Evolutionary conservation across 2,329 filamentous ascomycete genomes (phyloP), one percentile per base, ranked within the genome.

Genomic region (Aspergillus eucalypticola): DNA sequence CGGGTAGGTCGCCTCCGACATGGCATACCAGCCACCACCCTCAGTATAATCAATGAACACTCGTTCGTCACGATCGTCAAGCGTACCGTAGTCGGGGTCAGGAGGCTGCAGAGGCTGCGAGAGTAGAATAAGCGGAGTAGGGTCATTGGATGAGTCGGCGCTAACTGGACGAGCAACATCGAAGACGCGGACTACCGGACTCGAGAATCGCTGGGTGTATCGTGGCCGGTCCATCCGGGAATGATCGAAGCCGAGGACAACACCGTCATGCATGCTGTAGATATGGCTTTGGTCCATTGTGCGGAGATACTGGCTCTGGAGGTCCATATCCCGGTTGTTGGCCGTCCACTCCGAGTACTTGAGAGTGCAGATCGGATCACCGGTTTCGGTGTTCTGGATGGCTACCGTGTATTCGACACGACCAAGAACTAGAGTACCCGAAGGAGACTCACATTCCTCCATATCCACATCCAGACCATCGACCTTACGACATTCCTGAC

Each of bases 291-390:
- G 88, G 73, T 98, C 93, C 72, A 93, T 88, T 0, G 92, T 92
- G 10, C 82, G 79, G 13, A 84, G 85, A 71, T 98, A 95, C 71
- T 98, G 92, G 53, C 86, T 86, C 69, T 92, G 88, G 6, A 99
- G 86, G 73, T 99, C 95, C 64, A 86, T 86, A 75, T 99, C 94
- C 62, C 88, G 90, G 60, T 90, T 96, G 75, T 99, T 99, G 13
- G 93, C 91, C 0, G 88, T 88, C 95, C 95, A 99, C 75, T 99
- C 95, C 10, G 92, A 90, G 72, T 96, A 99, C 66, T 88, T 93
- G 67, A 99, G 86, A 0, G 91, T 96, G 70, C 92, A 96, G 63
- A 99, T 89, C 7, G 87, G 86, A 60, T 89, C 86, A 1, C 89
- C 88, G 3, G 86, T 88, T 66, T 90, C 85, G 48, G 84, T 85